Percentiles rank a stretch among this genome's conserved stretches.
phyloP scores from a whole-genome alignment of 2,329 filamentous ascomycete species.

The Rutstroemia sydowiana region DNA sequence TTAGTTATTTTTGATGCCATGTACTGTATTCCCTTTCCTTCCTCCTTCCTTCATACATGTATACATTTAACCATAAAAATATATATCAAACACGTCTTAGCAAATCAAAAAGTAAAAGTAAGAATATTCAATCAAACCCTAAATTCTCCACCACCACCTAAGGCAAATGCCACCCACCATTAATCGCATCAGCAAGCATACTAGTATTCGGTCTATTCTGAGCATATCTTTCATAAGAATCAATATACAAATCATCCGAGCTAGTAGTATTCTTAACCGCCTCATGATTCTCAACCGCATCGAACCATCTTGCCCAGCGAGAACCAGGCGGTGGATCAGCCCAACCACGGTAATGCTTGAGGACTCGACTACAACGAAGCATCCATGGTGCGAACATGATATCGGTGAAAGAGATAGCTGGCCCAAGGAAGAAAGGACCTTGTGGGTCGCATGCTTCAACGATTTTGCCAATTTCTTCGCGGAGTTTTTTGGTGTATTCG shows the following conservation, averaged over 20 bases:
- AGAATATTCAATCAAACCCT: too few relatives aligned
- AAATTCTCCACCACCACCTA: too few relatives aligned
- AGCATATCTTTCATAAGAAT: conserved; percentile 63
- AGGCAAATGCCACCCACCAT: conserved; percentile 38
- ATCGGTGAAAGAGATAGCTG: conserved; percentile 32
- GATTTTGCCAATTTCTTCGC: conserved; percentile 50
- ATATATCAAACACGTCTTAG: background rate
- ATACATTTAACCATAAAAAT: background rate
- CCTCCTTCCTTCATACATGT: background rate
- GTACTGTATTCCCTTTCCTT: background rate
- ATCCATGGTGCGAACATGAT: conserved; percentile 36
- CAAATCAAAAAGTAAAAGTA: too few relatives aligned
- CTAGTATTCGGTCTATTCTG: conserved; percentile 53
- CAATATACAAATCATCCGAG: conserved; percentile 50
- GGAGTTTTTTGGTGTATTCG: conserved; percentile 53
- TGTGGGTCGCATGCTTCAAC: conserved; percentile 30
- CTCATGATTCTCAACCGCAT: conserved; percentile 33
- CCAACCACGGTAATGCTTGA: conserved; percentile 35
- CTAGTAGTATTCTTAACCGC: conserved; percentile 34
- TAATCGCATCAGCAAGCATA: conserved; percentile 51
- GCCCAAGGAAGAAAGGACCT: conserved; percentile 32
- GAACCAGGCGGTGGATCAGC: conserved; percentile 30
- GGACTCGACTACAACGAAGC: conserved; percentile 31
- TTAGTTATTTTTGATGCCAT: too few relatives aligned
- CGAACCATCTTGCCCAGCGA: conserved; percentile 32